Evolutionary conservation across 495 filamentous ascomycete species (phyloP).

Genomic region (Tuber calosporum): DNA sequence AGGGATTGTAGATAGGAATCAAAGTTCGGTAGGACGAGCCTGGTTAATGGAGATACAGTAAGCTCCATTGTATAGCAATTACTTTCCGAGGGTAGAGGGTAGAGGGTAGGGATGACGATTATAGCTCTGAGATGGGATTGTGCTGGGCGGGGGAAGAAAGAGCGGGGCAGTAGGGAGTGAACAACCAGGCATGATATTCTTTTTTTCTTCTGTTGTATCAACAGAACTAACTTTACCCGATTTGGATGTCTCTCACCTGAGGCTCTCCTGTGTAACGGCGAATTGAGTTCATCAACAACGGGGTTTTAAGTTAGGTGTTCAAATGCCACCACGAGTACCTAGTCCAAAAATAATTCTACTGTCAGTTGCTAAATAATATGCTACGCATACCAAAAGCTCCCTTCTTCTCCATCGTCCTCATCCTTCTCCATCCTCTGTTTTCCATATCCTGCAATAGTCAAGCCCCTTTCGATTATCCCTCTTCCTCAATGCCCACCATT

Average conservation of each 20-base stretch:
- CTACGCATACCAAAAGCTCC: neutral
- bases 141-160: neutral
- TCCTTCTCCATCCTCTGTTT: neutral
- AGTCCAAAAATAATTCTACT: neutral
- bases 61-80: neutral
- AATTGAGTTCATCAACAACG: neutral
- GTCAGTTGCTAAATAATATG: neutral
- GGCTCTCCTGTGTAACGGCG: neutral
- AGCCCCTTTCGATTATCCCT: neutral
- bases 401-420: conserved; percentile 6
- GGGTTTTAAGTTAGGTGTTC: neutral
- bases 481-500: conserved; percentile 32
- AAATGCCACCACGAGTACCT: neutral
- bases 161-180: neutral
- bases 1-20: neutral
- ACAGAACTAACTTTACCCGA: neutral
- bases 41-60: neutral
- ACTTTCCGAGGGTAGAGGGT: neutral
- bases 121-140: neutral
- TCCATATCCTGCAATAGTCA: neutral
- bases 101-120: neutral
- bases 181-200: neutral
- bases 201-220: neutral
- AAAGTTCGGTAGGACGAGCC: neutral
- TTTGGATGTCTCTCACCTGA: neutral